Base-by-base conservation (phyloP, 2,329 filamentous ascomycete genomes). In the Venturia nashicola region DNA sequence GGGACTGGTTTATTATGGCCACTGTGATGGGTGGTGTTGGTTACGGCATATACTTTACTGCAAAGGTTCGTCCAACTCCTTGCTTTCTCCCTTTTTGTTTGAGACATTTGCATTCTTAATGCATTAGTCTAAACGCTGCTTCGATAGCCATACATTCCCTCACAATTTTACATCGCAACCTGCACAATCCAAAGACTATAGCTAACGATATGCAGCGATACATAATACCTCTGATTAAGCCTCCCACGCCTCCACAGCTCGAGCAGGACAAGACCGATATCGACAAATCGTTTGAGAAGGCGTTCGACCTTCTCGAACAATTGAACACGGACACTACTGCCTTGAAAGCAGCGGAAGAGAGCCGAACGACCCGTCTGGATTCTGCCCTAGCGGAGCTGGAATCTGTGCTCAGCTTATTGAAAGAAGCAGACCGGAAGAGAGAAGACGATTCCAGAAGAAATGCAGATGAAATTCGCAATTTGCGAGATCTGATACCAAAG, bases 1-100 rank as follows among this genome's bases (percentile, higher is more conserved):
- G 95, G 66, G 94, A 99, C 73, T 97, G 91, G 89, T 99, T 99
- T 77, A 97, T 99, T 76, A 96, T 97, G 91, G 94, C 94, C 8
- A 99, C 94, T 0, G 90, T 97, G 14, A 88, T 95, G 67, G 88
- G 91, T 65, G 91, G 92, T 60, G 87, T 97, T 23, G 83, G 91
- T 46, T 97, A 97, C 71, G 93, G 92, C 0, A 76, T 96, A 27
- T 99, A 94, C 73, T 84, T 87, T 68, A 83, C 97, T 18, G 90
- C 91, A 66, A 95, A 95, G 84, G 89, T 91, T 11, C 11, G 20
- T 48, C 20, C 8, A 27, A 8, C 20, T 12, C 8, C n/a, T 40
- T 9, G 2, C 3, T 78, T 44, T 73, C 16, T 32, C 36, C 34
- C 39, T 18, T 18, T 32, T n/a, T 20, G 62, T 57, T 46, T 27